Conservation (phyloP, 2,329 filamentous ascomycete species). For the Alternaria triticina region DNA sequence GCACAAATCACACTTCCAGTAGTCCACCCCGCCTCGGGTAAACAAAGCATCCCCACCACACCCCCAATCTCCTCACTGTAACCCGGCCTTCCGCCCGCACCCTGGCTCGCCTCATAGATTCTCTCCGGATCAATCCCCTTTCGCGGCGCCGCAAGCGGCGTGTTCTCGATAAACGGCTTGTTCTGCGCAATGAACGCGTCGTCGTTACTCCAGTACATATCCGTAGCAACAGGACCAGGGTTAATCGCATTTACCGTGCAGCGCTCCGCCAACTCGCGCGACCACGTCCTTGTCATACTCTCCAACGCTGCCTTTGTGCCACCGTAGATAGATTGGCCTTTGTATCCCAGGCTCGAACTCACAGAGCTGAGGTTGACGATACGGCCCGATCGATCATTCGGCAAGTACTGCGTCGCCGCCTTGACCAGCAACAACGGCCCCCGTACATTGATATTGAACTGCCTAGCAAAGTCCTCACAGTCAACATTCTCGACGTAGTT, state of each 20-base stretch:
- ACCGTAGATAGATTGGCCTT: constrained; percentile 66
- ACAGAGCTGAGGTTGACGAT: constrained; percentile 69
- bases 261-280: constrained; percentile 65
- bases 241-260: constrained; percentile 71
- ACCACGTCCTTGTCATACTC: constrained; percentile 73
- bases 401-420: constrained; percentile 73
- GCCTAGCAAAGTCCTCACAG: constrained; percentile 69
- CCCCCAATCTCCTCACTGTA: constrained; percentile 76
- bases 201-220: constrained; percentile 67
- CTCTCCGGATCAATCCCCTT: constrained; percentile 67
- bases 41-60: constrained; percentile 77
- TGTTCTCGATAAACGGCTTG: constrained; percentile 65
- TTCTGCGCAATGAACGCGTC: constrained; percentile 65
- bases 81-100: constrained; percentile 61
- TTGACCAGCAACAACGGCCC: constrained; percentile 81
- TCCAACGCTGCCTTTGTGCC: constrained; percentile 72
- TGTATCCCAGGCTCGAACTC: constrained; percentile 63
- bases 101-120: constrained; percentile 52
- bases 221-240: constrained; percentile 67
- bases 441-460: constrained; percentile 82
- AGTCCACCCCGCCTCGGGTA: constrained; percentile 74
- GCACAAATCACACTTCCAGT: constrained; percentile 81
- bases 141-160: constrained; percentile 69
- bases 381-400: constrained; percentile 68
- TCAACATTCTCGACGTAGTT: constrained; percentile 68